These are phyloP conservation scores for Porphyrellus cyaneotinctus DNA, from an alignment of 768 basidiomycete species.

Conservation along the genomic window DNA sequence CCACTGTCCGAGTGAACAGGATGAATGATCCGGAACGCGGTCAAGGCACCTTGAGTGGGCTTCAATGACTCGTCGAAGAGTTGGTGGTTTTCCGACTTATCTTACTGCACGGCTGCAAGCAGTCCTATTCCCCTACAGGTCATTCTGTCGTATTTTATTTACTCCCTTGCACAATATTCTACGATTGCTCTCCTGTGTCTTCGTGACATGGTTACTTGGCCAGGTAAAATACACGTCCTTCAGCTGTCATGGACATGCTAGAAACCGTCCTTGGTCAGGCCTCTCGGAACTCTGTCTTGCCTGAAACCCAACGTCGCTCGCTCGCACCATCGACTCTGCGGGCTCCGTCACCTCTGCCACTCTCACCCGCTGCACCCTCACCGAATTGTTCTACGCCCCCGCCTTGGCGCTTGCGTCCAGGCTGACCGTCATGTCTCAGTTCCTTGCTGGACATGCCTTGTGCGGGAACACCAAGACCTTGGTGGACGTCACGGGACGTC, in stretches of 20 bases:
- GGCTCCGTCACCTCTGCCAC: background rate
- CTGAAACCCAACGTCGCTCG: constrained; percentile 8
- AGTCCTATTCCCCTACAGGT: background rate
- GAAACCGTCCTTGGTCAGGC: no score
- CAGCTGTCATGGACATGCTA: no score
- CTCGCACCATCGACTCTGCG: constrained; percentile 1
- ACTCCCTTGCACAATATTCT: constrained; percentile 4
- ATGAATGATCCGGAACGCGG: constrained; percentile 80
- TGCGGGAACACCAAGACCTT: constrained; percentile 28
- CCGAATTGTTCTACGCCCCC: constrained; percentile 21
- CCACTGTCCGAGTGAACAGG: constrained; percentile 66
- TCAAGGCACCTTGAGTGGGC: constrained; percentile 42
- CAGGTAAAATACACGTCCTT: no score
- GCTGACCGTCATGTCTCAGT: constrained; percentile 32
- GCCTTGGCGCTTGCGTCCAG: constrained; percentile 26
- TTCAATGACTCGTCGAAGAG: constrained; percentile 20
- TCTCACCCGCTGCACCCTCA: background rate
- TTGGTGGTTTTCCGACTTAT: background rate
- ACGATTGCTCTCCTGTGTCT: background rate
- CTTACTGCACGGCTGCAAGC: background rate
- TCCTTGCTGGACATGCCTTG: constrained; percentile 35
- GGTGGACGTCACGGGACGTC: constrained; percentile 33
- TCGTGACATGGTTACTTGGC: no score
- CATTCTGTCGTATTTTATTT: no score
- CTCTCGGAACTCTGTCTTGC: constrained; percentile 6